Evolutionary conservation across 2,329 filamentous ascomycete genomes (phyloP), one percentile per base, ranked within the genome.

Genomic region (Coniella vitis): DNA sequence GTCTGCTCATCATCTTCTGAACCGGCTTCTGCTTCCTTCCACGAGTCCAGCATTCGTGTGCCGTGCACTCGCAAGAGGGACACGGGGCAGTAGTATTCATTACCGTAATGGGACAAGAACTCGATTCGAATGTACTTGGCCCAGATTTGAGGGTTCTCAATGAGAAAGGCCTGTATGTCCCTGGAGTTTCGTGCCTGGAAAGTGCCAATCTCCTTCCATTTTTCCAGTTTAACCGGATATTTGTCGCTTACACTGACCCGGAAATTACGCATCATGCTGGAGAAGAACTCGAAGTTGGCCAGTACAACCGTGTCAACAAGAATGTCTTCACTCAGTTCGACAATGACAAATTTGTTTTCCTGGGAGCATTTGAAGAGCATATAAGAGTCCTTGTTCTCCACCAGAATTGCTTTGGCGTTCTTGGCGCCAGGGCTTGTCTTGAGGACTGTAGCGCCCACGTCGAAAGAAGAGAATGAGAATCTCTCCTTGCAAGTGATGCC

Each of bases 271-370:
- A 97, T 87, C 78, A 95, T 96, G 63, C 90, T 96, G 48, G 90
- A 95, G 72, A 98, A 98, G 72, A 98, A 98, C 65, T 98, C 93
- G 60, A 94, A 98, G 64, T 98, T 98, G 54, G 91, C 93, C 47
- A 98, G 75, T n/a, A 97, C 93, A 36, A 98, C 76, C 0, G 93
- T 98, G 63, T 98, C 93, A 51, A 98, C 86, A 38, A 95, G 76
- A 49, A 84, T 81, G 49, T 84, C 80, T 61, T 95, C 89, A 65
- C 89, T 97, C 25, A 98, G 75, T 68, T 98, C 93, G 52, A 98
- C 81, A 52, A 97, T 90, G 55, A 97, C 76, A 62, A 94, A 96
- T 66, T 97, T 97, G 70, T 94, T 91, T 57, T 84, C 73, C 17
- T 83, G 83, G 4, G 83, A 82, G 67, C 93, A 98, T 63, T 91